Conservation (phyloP, 2,329 filamentous ascomycete genomes). For the Curvularia sp. region DNA sequence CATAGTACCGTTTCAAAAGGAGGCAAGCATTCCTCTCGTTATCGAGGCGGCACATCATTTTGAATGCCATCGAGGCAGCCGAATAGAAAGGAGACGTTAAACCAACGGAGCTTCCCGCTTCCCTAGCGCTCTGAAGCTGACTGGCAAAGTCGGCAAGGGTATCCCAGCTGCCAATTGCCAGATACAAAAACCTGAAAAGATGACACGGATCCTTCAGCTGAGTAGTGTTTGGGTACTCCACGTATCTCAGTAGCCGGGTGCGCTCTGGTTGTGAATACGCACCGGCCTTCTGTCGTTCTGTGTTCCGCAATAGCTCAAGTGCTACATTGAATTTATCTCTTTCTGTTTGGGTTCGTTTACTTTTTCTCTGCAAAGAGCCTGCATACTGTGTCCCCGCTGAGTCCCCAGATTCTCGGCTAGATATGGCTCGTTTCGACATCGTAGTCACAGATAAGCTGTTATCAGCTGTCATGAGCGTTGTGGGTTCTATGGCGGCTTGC, state of each 20-base stretch:
- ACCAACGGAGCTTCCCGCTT: not conserved
- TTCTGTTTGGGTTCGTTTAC: not conserved
- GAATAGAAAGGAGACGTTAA: not conserved
- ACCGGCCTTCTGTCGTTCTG: not conserved
- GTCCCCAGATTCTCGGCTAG: not conserved
- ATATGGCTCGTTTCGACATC: not conserved
- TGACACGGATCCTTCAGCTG: not conserved
- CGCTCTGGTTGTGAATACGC: not conserved
- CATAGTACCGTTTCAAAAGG: conserved; percentile 6
- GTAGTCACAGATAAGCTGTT: not conserved
- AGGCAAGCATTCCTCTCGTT: not conserved
- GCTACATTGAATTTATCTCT: not conserved
- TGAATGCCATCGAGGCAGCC: conserved; percentile 1
- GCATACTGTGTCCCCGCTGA: not conserved
- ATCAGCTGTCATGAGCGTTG: not conserved
- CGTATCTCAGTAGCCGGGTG: not conserved
- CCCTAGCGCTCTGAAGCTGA: conserved; percentile 3
- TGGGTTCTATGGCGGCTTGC: not conserved
- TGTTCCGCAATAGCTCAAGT: not conserved
- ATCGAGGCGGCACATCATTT: conserved; percentile 10
- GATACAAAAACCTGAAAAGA: conserved; percentile 8
- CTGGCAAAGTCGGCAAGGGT: conserved; percentile 7
- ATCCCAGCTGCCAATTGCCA: conserved; percentile 12
- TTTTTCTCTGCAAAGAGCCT: not conserved
- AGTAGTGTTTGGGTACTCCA: not conserved